Evolutionary conservation across 768 basidiomycete genomes (phyloP), one percentile per base, ranked within the genome.

Genomic region (Trametes meyenii): DNA sequence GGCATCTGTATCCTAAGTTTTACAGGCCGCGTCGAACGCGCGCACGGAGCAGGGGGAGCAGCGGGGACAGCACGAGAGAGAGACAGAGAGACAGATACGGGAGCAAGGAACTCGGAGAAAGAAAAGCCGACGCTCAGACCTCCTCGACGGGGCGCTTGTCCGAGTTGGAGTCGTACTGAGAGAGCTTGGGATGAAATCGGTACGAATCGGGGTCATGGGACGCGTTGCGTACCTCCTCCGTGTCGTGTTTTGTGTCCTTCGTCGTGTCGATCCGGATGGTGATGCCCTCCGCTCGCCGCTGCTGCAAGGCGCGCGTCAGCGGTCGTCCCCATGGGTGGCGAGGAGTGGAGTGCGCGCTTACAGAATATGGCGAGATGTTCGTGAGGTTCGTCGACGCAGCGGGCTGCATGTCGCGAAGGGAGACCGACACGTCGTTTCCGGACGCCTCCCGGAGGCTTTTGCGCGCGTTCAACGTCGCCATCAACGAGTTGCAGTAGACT

Each of bases 251-350:
- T 49, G 75, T 77, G 58, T 86, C 85, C 29, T 83, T 78, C 42
- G 78, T 85, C 8, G 85, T 86, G 68, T 87, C 83, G 58, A 87
- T 83, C 73, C 85, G 84, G 74, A 88, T 86, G 36, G 85, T 83
- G 64, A 87, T 83, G 48, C 57, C 57, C 38, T 59, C 58, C 36
- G 33, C 42, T 40, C 58, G 58, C 12, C 52, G 44, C 57, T 58
- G 61, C 39, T n/a, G 17, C 23, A 12, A 5, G 42, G 6, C 13
- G 59, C 51, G 16, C 8, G 44, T 46, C 33, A 48, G 44, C 8
- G n/a, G 17, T 19, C 16, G n/a, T 11, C 1, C 6, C 17, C 10
- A 19, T 10, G 33, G 19, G 29, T 23, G n/a, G 49, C 12, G 33
- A 17, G 17, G 14, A 55, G 29, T 35, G n/a, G n/a, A n/a, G n/a